Conservation (phyloP, 805 yeast genomes). For the Wickerhamomyces tratensis region DNA sequence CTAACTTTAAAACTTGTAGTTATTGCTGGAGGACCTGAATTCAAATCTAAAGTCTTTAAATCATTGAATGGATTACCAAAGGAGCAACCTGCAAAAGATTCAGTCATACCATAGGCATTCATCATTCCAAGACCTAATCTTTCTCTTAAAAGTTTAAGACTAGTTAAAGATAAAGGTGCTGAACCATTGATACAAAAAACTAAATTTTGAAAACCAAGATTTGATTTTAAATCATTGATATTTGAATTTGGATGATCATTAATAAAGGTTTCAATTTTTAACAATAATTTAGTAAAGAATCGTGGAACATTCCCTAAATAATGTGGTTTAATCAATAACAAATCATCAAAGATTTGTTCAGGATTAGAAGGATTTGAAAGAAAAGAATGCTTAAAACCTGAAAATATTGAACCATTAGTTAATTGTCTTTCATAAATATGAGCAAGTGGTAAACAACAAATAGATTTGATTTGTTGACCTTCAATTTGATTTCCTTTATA, state of each 20-base stretch:
- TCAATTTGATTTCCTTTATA: slow-evolving; percentile 1
- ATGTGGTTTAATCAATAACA: slow-evolving; percentile 35
- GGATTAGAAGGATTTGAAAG: slow-evolving; percentile 32
- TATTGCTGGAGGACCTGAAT: slow-evolving; percentile 40
- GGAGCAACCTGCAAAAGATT: slow-evolving; percentile 48
- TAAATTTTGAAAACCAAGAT: slow-evolving; percentile 26
- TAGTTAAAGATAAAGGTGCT: slow-evolving; percentile 52
- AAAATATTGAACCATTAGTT: slow-evolving; percentile 17
- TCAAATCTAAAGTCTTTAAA: slow-evolving; percentile 19
- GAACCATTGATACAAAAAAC: slow-evolving; percentile 35
- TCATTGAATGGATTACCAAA: slow-evolving; percentile 26
- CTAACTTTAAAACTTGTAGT: slow-evolving; percentile 44
- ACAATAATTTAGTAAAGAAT: slow-evolving; percentile 40
- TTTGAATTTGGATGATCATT: neutral
- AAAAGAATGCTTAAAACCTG: slow-evolving; percentile 35
- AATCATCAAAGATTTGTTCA: slow-evolving; percentile 38
- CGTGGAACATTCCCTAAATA: slow-evolving; percentile 45
- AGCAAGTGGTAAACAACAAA: slow-evolving; percentile 44
- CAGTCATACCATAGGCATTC: slow-evolving; percentile 58
- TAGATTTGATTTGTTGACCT: slow-evolving; percentile 19
- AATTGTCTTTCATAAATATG: slow-evolving; percentile 49
- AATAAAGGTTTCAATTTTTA: too few relatives aligned
- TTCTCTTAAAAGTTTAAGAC: slow-evolving; percentile 43
- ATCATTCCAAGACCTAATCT: slow-evolving; percentile 32
- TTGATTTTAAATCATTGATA: too few relatives aligned